Percentiles rank a stretch among this genome's conserved stretches.
Evolutionary conservation across 768 basidiomycete genomes (phyloP).

Genomic region (Mycena crocata): DNA sequence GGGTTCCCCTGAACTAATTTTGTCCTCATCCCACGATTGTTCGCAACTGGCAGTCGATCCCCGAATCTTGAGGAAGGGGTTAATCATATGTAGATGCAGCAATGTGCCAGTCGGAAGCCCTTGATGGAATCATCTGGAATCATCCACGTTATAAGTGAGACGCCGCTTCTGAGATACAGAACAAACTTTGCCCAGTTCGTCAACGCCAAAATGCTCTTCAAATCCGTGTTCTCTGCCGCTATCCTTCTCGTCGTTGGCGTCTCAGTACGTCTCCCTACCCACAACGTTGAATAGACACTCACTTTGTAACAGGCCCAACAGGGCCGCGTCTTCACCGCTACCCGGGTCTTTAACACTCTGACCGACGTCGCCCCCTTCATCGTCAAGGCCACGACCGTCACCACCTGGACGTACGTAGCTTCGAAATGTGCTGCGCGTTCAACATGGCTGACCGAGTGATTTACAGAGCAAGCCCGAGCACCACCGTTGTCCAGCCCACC

Average conservation of each 20-base stretch:
- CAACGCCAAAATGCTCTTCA: slow-evolving; percentile 15
- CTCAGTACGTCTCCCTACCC: neutral
- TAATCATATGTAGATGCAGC: neutral
- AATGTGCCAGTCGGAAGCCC: neutral
- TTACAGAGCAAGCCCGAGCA: slow-evolving; percentile 13
- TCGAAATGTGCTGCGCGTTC: neutral
- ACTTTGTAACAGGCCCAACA: neutral
- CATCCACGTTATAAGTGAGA: slow-evolving; percentile 16
- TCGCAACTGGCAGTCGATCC: neutral
- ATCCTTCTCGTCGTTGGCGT: neutral
- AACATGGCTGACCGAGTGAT: neutral
- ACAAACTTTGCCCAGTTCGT: neutral
- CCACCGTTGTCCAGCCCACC: neutral
- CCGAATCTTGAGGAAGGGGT: neutral
- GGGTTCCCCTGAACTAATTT: neutral
- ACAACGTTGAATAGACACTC: neutral
- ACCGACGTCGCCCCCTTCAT: slow-evolving; percentile 16
- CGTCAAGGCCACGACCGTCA: neutral
- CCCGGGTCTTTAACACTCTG: slow-evolving; percentile 12
- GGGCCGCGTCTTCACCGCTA: slow-evolving; percentile 9
- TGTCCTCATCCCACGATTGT: slow-evolving; percentile 13
- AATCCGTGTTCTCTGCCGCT: neutral
- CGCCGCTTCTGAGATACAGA: neutral
- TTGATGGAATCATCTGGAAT: neutral
- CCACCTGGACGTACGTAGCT: slow-evolving; percentile 8